Conservation (phyloP, 139 green algal species). For the Coelastrella sp. region DNA sequence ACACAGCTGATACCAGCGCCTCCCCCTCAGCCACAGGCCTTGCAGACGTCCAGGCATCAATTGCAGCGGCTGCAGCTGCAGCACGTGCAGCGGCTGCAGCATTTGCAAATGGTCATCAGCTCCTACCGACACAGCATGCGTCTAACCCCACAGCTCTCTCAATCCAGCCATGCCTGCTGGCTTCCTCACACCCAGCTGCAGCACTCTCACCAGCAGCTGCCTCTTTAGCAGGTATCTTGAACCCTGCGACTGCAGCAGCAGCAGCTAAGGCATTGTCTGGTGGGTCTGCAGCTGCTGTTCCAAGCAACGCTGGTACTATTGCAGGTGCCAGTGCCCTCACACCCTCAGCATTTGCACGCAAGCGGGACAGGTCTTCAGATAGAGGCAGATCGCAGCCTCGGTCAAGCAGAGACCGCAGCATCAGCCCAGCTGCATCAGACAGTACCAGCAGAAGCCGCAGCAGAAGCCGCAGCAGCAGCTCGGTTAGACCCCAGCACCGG, state of each 20-base stretch:
- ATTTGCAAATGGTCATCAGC: neutral
- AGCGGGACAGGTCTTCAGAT: slow-evolving; percentile 9
- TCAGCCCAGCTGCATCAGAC: neutral
- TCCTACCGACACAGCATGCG: neutral
- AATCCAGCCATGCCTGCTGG: neutral
- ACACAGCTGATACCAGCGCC: neutral
- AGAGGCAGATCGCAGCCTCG: neutral
- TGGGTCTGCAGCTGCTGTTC: neutral
- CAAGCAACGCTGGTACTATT: no score
- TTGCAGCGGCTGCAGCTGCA: slow-evolving; percentile 15
- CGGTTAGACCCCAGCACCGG: neutral
- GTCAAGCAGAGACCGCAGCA: neutral
- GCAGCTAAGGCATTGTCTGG: neutral
- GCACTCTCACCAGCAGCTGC: slow-evolving; percentile 9
- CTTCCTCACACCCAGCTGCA: neutral
- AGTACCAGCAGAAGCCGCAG: slow-evolving; percentile 31
- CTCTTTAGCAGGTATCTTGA: neutral
- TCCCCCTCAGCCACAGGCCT: neutral
- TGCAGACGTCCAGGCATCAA: neutral
- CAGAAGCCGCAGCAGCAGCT: neutral
- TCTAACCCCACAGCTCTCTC: neutral
- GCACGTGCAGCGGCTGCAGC: slow-evolving; percentile 19
- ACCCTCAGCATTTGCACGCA: slow-evolving; percentile 1
- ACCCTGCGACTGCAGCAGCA: slow-evolving; percentile 22
- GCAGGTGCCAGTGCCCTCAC: neutral